Evolutionary conservation across 306 rosid genomes (phyloP).

Genomic region (Gleditsia sinensis): DNA sequence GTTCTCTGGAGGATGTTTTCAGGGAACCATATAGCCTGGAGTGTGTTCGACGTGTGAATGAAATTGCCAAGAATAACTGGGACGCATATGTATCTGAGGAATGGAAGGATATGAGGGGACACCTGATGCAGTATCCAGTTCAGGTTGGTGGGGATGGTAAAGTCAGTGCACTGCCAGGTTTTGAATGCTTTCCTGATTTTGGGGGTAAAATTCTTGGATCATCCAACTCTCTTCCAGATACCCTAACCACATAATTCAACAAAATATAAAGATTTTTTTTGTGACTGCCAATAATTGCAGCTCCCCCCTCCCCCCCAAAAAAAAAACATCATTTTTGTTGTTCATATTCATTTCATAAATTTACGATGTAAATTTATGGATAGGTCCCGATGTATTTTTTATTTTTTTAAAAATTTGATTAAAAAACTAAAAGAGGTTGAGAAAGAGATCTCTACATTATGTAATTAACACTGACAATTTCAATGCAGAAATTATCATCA

Average conservation of each 20-base stretch:
- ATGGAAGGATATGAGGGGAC: slow-evolving; percentile 47
- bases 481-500: too few species aligned
- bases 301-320: too few species aligned
- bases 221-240: slow-evolving; percentile 64
- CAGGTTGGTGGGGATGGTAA: slow-evolving; percentile 53
- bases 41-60: slow-evolving; percentile 47
- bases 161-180: slow-evolving; percentile 44
- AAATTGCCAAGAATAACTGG: slow-evolving; percentile 57
- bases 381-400: too few species aligned
- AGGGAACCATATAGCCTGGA: slow-evolving; percentile 50
- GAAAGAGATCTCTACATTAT: too few species aligned
- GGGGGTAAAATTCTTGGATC: slow-evolving; percentile 78
- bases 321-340: too few species aligned
- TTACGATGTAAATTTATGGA: too few species aligned
- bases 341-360: too few species aligned
- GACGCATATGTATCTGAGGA: slow-evolving; percentile 51
- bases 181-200: slow-evolving; percentile 68
- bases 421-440: too few species aligned
- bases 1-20: slow-evolving; percentile 42
- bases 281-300: not conserved
- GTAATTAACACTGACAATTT: too few species aligned
- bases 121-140: slow-evolving; percentile 68
- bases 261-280: not conserved
- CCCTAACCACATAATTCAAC: slow-evolving; percentile 51
- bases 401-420: too few species aligned